Conservation (phyloP, 148 eudicot genomes). For the Rhododendron henanense region DNA sequence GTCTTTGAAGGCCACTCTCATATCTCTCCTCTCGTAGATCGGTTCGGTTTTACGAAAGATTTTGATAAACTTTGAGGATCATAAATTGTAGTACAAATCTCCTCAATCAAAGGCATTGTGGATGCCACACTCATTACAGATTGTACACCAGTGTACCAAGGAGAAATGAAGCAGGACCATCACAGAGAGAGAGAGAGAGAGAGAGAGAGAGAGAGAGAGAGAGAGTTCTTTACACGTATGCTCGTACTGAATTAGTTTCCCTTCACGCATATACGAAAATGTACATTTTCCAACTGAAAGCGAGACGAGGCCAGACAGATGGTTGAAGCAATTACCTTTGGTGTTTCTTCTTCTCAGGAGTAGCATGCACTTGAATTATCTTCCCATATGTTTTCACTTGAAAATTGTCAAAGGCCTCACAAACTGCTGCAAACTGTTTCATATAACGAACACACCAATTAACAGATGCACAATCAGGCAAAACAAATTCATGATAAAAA, state of each 20-base stretch:
- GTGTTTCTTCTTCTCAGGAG: constrained; percentile 67
- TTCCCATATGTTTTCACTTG: constrained; percentile 49
- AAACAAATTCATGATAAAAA: background rate
- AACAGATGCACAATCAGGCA: background rate
- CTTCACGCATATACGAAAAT: background rate
- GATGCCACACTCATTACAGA: background rate
- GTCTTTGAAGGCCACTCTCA: background rate
- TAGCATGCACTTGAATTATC: constrained; percentile 74
- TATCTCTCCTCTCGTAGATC: too few species aligned
- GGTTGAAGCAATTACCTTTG: constrained; percentile 7
- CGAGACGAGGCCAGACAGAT: background rate
- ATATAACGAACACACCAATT: background rate
- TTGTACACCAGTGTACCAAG: background rate
- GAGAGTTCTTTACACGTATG: background rate
- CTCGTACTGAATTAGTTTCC: background rate
- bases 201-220: background rate
- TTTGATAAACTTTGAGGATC: background rate
- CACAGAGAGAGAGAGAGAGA: too few species aligned
- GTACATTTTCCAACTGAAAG: constrained; percentile 8
- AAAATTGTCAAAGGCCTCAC: constrained; percentile 74
- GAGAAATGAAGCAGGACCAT: constrained; percentile 1
- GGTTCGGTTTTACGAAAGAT: too few species aligned
- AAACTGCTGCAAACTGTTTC: constrained; percentile 64
- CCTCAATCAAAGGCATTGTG: background rate
- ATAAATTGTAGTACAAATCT: background rate